Evolutionary conservation across 2,329 filamentous ascomycete species (phyloP).

Genomic region (Trichoderma polysporum): DNA sequence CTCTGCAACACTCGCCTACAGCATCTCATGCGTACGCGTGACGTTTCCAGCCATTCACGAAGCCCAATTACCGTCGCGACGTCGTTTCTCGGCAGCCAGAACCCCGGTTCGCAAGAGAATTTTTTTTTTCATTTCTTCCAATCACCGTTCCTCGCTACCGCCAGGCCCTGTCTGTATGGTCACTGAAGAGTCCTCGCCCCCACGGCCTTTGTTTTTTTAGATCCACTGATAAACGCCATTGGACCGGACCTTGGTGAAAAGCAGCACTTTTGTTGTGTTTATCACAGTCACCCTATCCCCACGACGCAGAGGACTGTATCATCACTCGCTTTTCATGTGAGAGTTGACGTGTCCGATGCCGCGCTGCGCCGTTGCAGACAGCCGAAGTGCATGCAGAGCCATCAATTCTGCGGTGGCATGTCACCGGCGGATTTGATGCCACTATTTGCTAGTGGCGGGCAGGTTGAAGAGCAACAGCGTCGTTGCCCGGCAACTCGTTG

Average conservation of each 20-base stretch:
- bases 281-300: not conserved
- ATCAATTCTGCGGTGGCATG: not conserved
- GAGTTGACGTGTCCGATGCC: not conserved
- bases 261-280: not conserved
- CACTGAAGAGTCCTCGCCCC: not conserved
- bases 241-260: not conserved
- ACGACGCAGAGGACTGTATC: not conserved
- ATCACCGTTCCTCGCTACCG: not conserved
- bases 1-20: not conserved
- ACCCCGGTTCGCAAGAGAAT: not conserved
- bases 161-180: not conserved
- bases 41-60: not conserved
- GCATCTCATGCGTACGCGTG: slow-evolving; percentile 3
- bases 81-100: not conserved
- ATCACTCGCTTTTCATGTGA: not conserved
- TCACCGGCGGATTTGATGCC: not conserved
- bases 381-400: slow-evolving; percentile 5
- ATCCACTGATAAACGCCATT: slow-evolving; percentile 10
- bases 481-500: not conserved
- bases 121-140: not conserved
- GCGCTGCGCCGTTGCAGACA: not conserved
- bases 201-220: not conserved
- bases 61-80: slow-evolving; percentile 4
- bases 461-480: not conserved
- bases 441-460: not conserved